These are phyloP conservation scores for Pythium periplocum DNA, from an alignment of 352 stramenopile species.

Conservation along the genomic window DNA sequence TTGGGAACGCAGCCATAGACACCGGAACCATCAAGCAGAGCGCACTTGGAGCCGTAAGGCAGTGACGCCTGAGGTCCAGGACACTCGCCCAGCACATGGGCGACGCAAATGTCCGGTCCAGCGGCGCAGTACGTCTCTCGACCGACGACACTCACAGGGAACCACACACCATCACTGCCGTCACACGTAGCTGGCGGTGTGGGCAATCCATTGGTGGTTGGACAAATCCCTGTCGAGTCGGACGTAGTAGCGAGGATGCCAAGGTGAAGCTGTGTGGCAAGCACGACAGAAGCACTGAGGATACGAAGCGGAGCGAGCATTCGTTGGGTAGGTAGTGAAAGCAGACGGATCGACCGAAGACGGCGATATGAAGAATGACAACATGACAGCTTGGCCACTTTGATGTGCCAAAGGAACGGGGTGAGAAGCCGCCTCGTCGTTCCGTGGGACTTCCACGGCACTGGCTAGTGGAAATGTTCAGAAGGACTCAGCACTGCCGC, in stretches of 20 bases:
- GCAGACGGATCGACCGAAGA: background rate
- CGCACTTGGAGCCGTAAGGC: constrained; percentile 7
- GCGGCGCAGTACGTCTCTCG: constrained; percentile 3
- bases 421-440: too few species aligned
- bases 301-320: background rate
- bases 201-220: background rate
- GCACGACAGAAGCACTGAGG: background rate
- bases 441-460: too few species aligned
- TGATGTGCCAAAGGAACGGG: too few species aligned
- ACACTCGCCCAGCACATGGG: constrained; percentile 1
- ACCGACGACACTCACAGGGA: constrained; percentile 5
- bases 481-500: too few species aligned
- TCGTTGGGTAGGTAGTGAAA: background rate
- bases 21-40: background rate
- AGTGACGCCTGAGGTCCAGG: constrained; percentile 1
- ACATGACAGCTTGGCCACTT: too few species aligned
- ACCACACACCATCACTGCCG: constrained; percentile 3
- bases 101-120: constrained; percentile 4
- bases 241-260: too few species aligned
- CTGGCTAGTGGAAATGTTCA: too few species aligned
- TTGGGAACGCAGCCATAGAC: constrained; percentile 9
- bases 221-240: too few species aligned
- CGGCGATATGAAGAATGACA: too few species aligned
- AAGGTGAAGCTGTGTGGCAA: too few species aligned
- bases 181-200: background rate